Base-by-base conservation (phyloP, 1,284 basidiomycete species). In the Rhodotorula sp. region DNA sequence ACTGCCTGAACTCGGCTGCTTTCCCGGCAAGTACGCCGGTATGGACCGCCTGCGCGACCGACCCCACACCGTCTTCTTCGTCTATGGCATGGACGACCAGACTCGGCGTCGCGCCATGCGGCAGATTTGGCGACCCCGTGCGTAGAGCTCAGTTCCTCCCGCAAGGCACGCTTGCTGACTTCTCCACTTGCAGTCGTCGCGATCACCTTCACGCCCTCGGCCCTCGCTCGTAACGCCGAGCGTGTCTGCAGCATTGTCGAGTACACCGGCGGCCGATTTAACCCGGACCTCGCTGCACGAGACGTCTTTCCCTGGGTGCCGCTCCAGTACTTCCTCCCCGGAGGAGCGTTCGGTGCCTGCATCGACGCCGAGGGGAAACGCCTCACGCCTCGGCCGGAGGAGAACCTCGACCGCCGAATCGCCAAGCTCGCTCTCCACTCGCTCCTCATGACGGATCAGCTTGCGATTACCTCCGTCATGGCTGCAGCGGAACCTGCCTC, bases 1-100 rank as follows among this genome's bases (percentile, higher is more conserved):
- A 68, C 78, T 77, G 46, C 24, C 6, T 19, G 56, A 65, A 32
- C 51, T 76, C 62, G 62, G 72, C 24, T 13, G 47, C 30, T 63
- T 62, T 44, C 52, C 66, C 13, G 59, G 72, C 51, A 60, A 67
- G 51, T 59, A 71, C 39, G 47, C 59, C 32, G 61, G 68, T 44
- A 57, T 74, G 58, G 71, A 72, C 44, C 49, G 36, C 2, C 36
- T 60, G 8, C 59, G 71, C 0, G 30, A 8, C 13, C 19, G 56
- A 9, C 24, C 39, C 19, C 47, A 67, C 7, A 49, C 54, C 7
- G 53, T 62, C 10, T 70, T 59, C 59, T 62, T 57, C 44, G 24
- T 44, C 20, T 73, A 65, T 27, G 71, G 71, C n/a, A 48, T 57
- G 30, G 32, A 8, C 22, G 27, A 49, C 3, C 59, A 70, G 24